Base-by-base conservation (phyloP, 1,284 basidiomycete genomes). In the Leccinum pseudoinsigne region DNA sequence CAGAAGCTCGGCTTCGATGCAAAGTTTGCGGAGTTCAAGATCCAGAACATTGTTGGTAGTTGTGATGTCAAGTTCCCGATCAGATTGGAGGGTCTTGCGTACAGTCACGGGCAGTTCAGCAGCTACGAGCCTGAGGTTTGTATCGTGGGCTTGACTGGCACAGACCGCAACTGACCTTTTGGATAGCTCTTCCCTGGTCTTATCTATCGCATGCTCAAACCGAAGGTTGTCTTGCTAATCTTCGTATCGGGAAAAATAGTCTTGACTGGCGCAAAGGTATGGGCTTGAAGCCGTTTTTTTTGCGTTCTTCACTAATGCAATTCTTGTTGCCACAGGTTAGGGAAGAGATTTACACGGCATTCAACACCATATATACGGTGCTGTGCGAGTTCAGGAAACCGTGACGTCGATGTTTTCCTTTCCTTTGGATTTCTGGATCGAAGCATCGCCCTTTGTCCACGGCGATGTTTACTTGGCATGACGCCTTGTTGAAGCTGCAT, bases 61-160 rank as follows among this genome's bases (percentile, higher is more conserved):
- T 99, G 97, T 79, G 97, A 99, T 76, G 97, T 99, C 72, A 97
- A 97, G 81, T 99, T 99, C 83, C 97, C 97, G 64, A 99, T 99
- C 76, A 91, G 97, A 66, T 82, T 99, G 70, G 97, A 99, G 80
- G 97, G 97, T 64, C 85, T 99, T 64, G 97, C 97, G 5, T 99
- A 98, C 82, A 92, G 90, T 72, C 97, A 99, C 86, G 97, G 97
- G 77, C 93, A 95, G 82, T 98, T 98, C 85, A 96, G 94, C 76
- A 95, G 92, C 70, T 98, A 98, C 71, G 96, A 98, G 77, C 96
- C 95, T 59, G 97, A 98, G 86, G 95, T 95, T 68, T 62, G 86
- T 82, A n/a, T 64, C 4, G 12, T 59, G 7, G 28, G 3, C 36
- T 4, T 61, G 4, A 36, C 31, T 3, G 2, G 0, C 4, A 8